Conservation (phyloP, 2,329 filamentous ascomycete species). For the Talaromyces sp. region DNA sequence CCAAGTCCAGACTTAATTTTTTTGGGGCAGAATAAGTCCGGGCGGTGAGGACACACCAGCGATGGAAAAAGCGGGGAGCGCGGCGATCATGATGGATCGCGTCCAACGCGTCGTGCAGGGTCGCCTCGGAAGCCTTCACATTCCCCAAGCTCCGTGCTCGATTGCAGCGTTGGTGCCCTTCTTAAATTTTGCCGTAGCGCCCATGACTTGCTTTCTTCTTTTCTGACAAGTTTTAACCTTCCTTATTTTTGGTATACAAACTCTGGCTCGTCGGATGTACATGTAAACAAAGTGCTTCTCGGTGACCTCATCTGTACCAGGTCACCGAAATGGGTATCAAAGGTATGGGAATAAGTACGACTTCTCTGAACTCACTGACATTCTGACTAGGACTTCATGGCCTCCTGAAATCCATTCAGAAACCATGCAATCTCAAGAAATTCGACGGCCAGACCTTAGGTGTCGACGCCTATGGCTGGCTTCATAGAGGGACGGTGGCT, state of each 20-base stretch:
- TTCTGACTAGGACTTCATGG: conserved; percentile 70
- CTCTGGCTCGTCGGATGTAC: conserved; percentile 11
- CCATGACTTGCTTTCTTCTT: conserved; percentile 5
- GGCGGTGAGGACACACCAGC: conserved; percentile 21
- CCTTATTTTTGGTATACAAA: conserved; percentile 6
- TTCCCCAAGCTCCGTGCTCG: conserved; percentile 2
- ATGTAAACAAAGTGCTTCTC: conserved; percentile 22
- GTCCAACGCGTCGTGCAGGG: conserved; percentile 8
- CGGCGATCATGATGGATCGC: conserved; percentile 4
- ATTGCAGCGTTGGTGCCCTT: neutral
- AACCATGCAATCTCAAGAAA: conserved; percentile 77
- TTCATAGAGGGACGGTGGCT: conserved; percentile 84
- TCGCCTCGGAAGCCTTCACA: conserved; percentile 5
- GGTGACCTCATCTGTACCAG: conserved; percentile 21
- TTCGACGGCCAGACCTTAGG: conserved; percentile 83
- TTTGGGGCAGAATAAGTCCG: conserved; percentile 24
- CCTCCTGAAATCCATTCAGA: conserved; percentile 93
- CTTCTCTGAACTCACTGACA: conserved; percentile 8
- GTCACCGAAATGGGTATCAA: conserved; percentile 41
- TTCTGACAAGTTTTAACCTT: conserved; percentile 7
- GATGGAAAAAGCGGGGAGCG: neutral
- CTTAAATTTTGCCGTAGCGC: neutral
- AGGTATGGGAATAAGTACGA: conserved; percentile 23
- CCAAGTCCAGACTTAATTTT: neutral
- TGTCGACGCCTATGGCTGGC: conserved; percentile 97